These are phyloP conservation scores for Xylogone sp. DNA, from an alignment of 2,329 filamentous ascomycete genomes.

Conservation along the genomic window DNA sequence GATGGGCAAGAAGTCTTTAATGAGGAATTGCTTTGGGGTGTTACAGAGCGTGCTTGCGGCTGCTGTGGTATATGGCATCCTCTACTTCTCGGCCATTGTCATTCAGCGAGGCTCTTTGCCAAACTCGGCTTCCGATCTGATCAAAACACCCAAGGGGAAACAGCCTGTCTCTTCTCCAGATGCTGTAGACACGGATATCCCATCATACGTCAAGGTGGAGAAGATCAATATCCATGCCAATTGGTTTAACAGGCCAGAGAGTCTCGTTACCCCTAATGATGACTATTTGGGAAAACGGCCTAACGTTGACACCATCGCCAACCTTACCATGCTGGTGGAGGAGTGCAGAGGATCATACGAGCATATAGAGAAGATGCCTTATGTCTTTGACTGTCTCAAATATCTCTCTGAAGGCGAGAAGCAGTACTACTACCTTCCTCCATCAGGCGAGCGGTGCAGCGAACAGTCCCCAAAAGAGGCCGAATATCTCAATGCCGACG, in stretches of 20 bases:
- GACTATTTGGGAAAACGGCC: conserved; percentile 47
- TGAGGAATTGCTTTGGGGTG: conserved; percentile 20
- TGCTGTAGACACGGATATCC: conserved; percentile 1
- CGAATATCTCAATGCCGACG: conserved; percentile 31
- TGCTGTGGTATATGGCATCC: conserved; percentile 20
- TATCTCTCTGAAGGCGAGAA: conserved; percentile 45
- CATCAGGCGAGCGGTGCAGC: conserved; percentile 25
- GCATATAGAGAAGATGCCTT: conserved; percentile 51
- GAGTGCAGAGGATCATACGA: conserved; percentile 47
- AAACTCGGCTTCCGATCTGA: conserved; percentile 21
- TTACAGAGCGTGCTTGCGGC: conserved; percentile 25
- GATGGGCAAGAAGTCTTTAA: conserved; percentile 24
- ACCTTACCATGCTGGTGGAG: conserved; percentile 47
- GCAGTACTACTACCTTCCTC: conserved; percentile 46
- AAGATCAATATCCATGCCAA: conserved; percentile 49
- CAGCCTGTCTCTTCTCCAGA: conserved; percentile 10
- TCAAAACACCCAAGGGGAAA: conserved; percentile 14
- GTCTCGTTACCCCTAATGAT: conserved; percentile 45
- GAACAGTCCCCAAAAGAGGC: conserved; percentile 25
- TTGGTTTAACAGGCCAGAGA: conserved; percentile 49
- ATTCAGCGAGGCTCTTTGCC: conserved; percentile 22
- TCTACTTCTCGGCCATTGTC: conserved; percentile 22
- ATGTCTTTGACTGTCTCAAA: conserved; percentile 47
- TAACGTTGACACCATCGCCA: conserved; percentile 48
- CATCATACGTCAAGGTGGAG: conserved; percentile 24